Conservation (phyloP, 345 rosid genomes). For the Eucalyptus decipiens region DNA sequence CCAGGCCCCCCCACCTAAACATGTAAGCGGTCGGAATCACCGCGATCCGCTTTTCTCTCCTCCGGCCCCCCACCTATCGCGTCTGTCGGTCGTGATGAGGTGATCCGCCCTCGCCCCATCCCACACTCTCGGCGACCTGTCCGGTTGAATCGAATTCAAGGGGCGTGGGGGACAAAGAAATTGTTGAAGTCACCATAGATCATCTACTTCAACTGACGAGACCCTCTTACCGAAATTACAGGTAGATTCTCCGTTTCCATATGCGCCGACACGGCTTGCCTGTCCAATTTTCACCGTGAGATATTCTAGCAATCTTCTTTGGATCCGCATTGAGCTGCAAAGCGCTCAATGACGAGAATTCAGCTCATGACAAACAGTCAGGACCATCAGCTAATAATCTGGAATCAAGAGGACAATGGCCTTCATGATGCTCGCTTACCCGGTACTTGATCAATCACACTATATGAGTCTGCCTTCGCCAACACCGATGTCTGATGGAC, state of each 20-base stretch:
- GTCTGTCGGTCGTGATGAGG: neutral
- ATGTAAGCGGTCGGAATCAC: neutral
- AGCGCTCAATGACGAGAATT: neutral
- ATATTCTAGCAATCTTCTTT: neutral
- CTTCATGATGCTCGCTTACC: neutral
- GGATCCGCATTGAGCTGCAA: neutral
- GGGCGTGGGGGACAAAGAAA: too few relatives aligned
- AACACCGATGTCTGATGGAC: neutral
- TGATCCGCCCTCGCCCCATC: neutral
- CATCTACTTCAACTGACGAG: neutral
- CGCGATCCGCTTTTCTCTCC: neutral
- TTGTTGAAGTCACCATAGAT: neutral
- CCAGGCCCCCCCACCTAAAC: neutral
- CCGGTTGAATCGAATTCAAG: neutral
- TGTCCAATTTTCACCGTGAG: neutral
- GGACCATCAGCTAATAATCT: neutral
- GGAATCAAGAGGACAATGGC: neutral
- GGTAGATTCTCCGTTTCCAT: neutral
- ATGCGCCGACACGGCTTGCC: neutral
- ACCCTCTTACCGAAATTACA: neutral
- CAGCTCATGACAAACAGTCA: neutral
- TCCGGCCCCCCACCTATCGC: neutral
- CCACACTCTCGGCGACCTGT: neutral
- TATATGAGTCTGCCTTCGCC: neutral
- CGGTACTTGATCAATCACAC: neutral